Conservation (phyloP, 179 eudicot genomes). For the Silene noctiflora region DNA sequence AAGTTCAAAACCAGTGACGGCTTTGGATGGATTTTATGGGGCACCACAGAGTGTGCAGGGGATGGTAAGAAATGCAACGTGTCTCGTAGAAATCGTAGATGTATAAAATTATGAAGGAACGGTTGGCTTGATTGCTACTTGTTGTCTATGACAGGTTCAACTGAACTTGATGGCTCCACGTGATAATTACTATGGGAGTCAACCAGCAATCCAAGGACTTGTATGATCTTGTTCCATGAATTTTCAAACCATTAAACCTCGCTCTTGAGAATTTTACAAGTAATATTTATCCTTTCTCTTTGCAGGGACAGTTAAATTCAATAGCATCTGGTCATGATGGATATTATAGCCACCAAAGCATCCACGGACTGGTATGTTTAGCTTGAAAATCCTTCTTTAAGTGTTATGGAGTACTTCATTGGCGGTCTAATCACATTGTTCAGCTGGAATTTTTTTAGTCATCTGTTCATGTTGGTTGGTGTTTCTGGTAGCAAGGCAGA, state of each 20-base stretch:
- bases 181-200: conserved; percentile 71
- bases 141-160: conserved; percentile 53
- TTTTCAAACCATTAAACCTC: neutral
- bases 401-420: neutral
- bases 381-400: neutral
- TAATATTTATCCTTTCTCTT: neutral
- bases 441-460: neutral
- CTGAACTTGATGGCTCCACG: conserved; percentile 89
- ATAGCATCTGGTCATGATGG: conserved; percentile 72
- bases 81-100: neutral
- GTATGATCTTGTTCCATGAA: conserved; percentile 34
- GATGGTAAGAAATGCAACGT: conserved; percentile 34
- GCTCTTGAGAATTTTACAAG: neutral
- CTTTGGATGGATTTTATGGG: conserved; percentile 43
- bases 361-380: conserved; percentile 60
- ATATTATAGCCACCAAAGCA: conserved; percentile 60
- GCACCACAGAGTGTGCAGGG: conserved; percentile 42
- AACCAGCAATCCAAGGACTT: conserved; percentile 68
- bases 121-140: neutral
- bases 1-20: conserved; percentile 39
- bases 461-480: neutral
- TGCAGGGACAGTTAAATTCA: conserved; percentile 71
- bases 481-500: neutral
- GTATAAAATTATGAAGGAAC: neutral
- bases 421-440: neutral